A percentile compares a stretch with the other conserved stretches of the same genome.
These are phyloP conservation scores for Tilletia horrida DNA, from an alignment of 1,284 basidiomycete species.

Conservation along the genomic window DNA sequence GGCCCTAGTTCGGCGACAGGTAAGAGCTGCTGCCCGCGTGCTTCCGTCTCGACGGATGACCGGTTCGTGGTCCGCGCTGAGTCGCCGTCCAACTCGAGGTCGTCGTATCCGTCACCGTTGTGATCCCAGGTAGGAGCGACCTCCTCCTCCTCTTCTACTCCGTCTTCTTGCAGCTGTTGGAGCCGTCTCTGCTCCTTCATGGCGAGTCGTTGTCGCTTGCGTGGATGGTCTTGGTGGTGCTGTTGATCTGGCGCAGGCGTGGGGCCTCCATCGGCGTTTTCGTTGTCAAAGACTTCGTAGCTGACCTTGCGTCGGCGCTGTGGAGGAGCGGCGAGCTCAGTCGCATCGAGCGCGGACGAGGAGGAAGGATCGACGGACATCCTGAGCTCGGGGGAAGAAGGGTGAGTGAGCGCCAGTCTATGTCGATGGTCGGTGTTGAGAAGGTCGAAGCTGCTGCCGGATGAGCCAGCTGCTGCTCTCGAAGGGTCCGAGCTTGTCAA, in stretches of 20 bases:
- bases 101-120: background rate
- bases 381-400: no score
- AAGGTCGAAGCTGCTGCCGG: no score
- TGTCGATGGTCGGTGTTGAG: no score
- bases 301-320: slow-evolving; percentile 7
- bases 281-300: slow-evolving; percentile 15
- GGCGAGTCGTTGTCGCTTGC: slow-evolving; percentile 8
- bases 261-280: slow-evolving; percentile 9
- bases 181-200: background rate
- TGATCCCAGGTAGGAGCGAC: background rate
- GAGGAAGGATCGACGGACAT: no score
- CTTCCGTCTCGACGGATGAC: background rate
- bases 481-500: no score
- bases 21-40: background rate
- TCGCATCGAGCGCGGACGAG: background rate
- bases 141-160: background rate
- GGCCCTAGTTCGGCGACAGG: background rate
- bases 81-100: background rate
- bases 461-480: no score
- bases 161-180: background rate
- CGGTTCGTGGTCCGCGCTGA: background rate
- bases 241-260: background rate
- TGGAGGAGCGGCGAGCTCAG: background rate
- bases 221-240: background rate
- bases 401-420: no score